Evolutionary conservation across 2,329 filamentous ascomycete species (phyloP), one percentile per base, ranked within the genome.

Genomic region (Daldinia sp.): DNA sequence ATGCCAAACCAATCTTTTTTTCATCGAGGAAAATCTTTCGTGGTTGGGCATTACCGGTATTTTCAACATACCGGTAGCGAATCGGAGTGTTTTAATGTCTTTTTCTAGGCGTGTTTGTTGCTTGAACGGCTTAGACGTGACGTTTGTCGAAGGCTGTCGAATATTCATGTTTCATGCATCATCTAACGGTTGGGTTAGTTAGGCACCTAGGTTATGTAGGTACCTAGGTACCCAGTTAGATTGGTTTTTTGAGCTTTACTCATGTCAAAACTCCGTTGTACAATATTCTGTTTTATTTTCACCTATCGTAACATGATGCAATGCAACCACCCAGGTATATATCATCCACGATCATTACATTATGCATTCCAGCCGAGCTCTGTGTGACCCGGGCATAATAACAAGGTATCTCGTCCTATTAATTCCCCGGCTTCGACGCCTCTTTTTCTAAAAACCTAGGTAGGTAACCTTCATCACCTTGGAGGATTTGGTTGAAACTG

Each of bases 331-430:
- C 29, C 27, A n/a, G n/a, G n/a, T 50, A n/a, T 58, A 25, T 34
- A 19, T 43, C 51, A 30, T 41, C 27, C 34, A 21, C 53, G 45
- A 56, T 52, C 50, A 73, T 56, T 63, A 65, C 64, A 63, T 63
- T 68, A 66, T 63, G 63, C 56, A 19, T 50, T 60, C 65, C 65
- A 66, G 65, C 65, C 63, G 62, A 63, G 65, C 53, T 19, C 29
- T 30, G 19, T 30, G 19, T 13, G 52, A 57, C 63, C 51, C 62
- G 65, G 62, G 59, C 63, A 66, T 63, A 68, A 61, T 43, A 56
- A 50, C n/a, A 41, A 29, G 13, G 35, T 52, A 63, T 19, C 53
- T 58, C 2, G 17, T 54, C 41, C 9, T 48, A 43, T 37, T 35
- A 48, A 48, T 51, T 32, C 49, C 50, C 35, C 43, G 48, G 37